Conservation (phyloP, 2,329 filamentous ascomycete species). For the Colletotrichum sp. region DNA sequence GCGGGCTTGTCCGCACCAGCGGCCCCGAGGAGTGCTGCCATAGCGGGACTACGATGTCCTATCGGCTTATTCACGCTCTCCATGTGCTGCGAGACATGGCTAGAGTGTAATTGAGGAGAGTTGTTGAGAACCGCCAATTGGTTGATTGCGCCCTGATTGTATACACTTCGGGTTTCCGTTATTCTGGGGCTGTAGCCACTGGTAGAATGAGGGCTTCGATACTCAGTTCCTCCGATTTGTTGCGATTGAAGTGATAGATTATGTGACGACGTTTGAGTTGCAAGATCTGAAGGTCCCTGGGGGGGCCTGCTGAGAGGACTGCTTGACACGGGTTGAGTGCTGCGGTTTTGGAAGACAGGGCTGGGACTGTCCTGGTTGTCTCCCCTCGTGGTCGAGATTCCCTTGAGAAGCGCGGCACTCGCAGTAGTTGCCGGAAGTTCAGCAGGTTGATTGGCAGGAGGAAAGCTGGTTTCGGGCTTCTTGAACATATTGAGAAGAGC, state of each 20-base stretch:
- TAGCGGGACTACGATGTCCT: background rate
- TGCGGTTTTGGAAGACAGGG: background rate
- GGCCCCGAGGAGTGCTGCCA: background rate
- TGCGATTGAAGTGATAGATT: slow-evolving; percentile 5
- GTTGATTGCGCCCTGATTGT: background rate
- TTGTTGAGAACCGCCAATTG: background rate
- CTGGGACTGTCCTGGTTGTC: background rate
- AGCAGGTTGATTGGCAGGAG: background rate
- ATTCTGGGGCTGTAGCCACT: background rate
- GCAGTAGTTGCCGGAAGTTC: slow-evolving; percentile 17
- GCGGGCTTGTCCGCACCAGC: slow-evolving; percentile 13
- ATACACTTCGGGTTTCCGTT: background rate
- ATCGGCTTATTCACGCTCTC: background rate
- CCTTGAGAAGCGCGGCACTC: slow-evolving; percentile 7
- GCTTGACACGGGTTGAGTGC: slow-evolving; percentile 6
- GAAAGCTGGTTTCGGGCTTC: slow-evolving; percentile 32
- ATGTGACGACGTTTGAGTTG: background rate
- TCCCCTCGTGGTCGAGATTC: background rate
- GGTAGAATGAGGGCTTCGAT: background rate
- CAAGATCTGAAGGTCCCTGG: background rate
- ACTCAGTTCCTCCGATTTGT: background rate
- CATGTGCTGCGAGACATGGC: background rate
- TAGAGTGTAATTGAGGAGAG: background rate
- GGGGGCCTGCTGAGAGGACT: slow-evolving; percentile 17
- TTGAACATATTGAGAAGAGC: slow-evolving; percentile 62